These are phyloP conservation scores for Suillus sp. DNA, from an alignment of 768 basidiomycete species.

Conservation along the genomic window DNA sequence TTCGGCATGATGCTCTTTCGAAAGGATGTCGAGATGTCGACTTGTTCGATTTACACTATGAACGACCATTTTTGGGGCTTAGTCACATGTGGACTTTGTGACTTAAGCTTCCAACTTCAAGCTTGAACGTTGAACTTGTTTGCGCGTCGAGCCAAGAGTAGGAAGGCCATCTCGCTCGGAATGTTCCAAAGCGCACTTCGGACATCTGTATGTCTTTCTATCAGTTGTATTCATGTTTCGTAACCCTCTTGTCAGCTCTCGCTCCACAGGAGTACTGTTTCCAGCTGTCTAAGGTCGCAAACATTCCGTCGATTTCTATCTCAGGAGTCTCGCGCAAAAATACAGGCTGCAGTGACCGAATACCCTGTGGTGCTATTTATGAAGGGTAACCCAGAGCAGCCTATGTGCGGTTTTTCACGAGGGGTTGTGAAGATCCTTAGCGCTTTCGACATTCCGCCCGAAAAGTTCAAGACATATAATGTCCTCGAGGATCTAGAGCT, in stretches of 20 bases:
- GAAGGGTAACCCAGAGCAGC: slow-evolving; percentile 89
- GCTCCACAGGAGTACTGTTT: slow-evolving; percentile 35
- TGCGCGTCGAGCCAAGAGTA: background rate
- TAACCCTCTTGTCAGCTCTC: slow-evolving; percentile 29
- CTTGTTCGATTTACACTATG: too few species aligned
- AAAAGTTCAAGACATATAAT: slow-evolving; percentile 89
- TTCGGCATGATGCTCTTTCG: too few species aligned
- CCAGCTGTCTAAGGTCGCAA: slow-evolving; percentile 13
- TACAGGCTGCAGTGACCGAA: slow-evolving; percentile 72
- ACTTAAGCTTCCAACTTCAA: too few species aligned
- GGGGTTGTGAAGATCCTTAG: slow-evolving; percentile 92
- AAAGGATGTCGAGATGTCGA: too few species aligned
- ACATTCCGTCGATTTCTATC: slow-evolving; percentile 53
- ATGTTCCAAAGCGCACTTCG: slow-evolving; percentile 52
- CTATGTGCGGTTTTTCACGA: slow-evolving; percentile 95
- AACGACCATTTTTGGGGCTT: too few species aligned
- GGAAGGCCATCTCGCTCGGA: background rate
- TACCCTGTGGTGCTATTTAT: slow-evolving; percentile 94
- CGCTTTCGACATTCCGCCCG: slow-evolving; percentile 72
- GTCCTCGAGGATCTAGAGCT: slow-evolving; percentile 86
- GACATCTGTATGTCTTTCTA: slow-evolving; percentile 42
- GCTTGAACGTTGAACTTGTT: too few species aligned
- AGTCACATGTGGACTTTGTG: too few species aligned
- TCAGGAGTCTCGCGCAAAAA: slow-evolving; percentile 58
- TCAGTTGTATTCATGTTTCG: background rate